phyloP scores from a whole-genome alignment of 345 rosid genomes.

The Erodium maritimum region DNA sequence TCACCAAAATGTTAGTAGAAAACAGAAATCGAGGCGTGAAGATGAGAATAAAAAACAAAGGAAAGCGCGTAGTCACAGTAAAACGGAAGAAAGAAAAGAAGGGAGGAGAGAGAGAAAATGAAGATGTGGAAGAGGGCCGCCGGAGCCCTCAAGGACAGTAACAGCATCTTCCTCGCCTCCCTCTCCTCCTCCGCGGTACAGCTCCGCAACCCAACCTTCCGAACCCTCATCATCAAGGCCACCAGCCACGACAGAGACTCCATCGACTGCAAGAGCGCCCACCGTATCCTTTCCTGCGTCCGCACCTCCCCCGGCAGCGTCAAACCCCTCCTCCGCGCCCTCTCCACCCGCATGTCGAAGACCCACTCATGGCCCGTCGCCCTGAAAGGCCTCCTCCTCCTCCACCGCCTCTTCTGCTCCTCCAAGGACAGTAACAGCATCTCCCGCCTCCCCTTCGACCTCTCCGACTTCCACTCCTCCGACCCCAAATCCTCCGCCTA shows the following conservation, averaged over 20 bases:
- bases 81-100: background rate
- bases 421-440: no score
- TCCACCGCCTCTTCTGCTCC: constrained; percentile 73
- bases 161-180: background rate
- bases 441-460: constrained; percentile 44
- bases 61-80: no score
- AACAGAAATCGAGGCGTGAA: no score
- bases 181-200: background rate
- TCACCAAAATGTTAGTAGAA: no score
- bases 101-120: background rate
- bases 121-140: background rate
- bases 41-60: no score
- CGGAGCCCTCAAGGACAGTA: background rate
- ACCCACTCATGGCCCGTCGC: constrained; percentile 72
- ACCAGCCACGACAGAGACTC: background rate
- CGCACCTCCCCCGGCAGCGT: constrained; percentile 49
- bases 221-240: background rate
- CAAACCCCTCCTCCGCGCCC: constrained; percentile 36
- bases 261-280: background rate
- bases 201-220: background rate
- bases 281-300: constrained; percentile 29
- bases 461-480: constrained; percentile 40
- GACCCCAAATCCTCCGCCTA: constrained; percentile 33
- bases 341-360: constrained; percentile 42
- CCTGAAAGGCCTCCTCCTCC: constrained; percentile 58